Evolutionary conservation across 352 stramenopile genomes (phyloP), one percentile per base, ranked within the genome.

Genomic region (Lagenidium giganteum): DNA sequence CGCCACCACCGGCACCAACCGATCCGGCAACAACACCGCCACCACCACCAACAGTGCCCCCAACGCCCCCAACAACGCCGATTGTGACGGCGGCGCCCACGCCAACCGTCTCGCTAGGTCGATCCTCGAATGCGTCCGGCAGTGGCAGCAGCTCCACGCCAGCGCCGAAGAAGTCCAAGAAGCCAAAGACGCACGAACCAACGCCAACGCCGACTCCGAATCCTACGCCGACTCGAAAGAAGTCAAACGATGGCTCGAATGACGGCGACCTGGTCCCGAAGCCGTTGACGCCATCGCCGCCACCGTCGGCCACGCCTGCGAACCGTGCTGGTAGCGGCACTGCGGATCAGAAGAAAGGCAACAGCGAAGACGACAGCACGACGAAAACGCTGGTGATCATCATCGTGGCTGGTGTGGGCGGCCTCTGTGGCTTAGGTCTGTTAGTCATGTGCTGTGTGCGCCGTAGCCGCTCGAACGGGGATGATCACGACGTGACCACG

Each of bases 381-480:
- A 42, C 51, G 32, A 61, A 61, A 30, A 38, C 41, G 17, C 36
- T 61, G 28, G 52, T 46, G 29, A 54, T 55, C 33, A 24, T 61
- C 26, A 42, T 61, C 14, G 29, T 55, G 8, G 44, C 41, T 2
- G 45, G 45, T 22, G 52, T 61, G 30, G 52, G 33, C 21, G 52
- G 35, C 13, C 45, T 61, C n/a, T 61, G 52, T 27, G 18, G 22
- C 12, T 35, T 61, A 3, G 52, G 52, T 6, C 29, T 54, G 6
- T 22, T 51, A 6, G 45, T 61, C 32, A 47, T 61, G n/a, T 61
- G 52, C 41, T 28, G 54, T 14, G 21, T 61, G 44, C 52, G 52
- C 22, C 52, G 52, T 36, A 43, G 44, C 26, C 52, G 46, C 22
- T 39, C 47, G 20, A 45, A 61, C 11, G 8, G 39, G 2, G 46